Evolutionary conservation across 106 monocot genomes (phyloP).

Genomic region (Alisma plantagoaquatica): DNA sequence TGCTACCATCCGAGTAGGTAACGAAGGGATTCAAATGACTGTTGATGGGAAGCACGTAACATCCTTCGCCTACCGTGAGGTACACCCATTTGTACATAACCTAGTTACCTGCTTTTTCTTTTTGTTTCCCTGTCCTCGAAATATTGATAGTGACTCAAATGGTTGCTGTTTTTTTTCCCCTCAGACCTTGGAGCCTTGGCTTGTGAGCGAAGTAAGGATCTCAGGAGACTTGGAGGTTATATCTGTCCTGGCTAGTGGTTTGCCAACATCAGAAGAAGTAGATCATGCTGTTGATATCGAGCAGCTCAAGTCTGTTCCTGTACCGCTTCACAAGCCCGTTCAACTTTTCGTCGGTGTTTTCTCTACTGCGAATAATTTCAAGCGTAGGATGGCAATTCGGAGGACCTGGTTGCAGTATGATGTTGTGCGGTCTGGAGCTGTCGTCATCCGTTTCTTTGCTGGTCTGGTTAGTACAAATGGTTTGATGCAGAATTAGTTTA

Average conservation of each 20-base stretch:
- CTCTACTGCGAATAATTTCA: slow-evolving; percentile 95
- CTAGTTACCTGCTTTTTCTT: too few relatives aligned
- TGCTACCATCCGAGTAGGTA: slow-evolving; percentile 69
- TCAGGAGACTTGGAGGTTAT: slow-evolving; percentile 72
- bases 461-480: slow-evolving; percentile 63
- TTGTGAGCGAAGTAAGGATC: slow-evolving; percentile 76
- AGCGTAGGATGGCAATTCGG: slow-evolving; percentile 83
- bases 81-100: too few relatives aligned
- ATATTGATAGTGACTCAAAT: not conserved
- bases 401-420: slow-evolving; percentile 98
- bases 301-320: slow-evolving; percentile 38
- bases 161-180: not conserved
- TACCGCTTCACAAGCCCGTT: slow-evolving; percentile 38
- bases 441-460: slow-evolving; percentile 83
- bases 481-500: too few relatives aligned
- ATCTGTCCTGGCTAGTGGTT: slow-evolving; percentile 75
- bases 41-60: slow-evolving; percentile 90
- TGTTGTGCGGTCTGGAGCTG: slow-evolving; percentile 48
- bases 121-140: too few relatives aligned
- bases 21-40: slow-evolving; percentile 86
- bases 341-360: slow-evolving; percentile 79
- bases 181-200: slow-evolving; percentile 91
- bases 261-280: slow-evolving; percentile 81
- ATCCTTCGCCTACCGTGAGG: slow-evolving; percentile 90
- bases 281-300: slow-evolving; percentile 63